Evolutionary conservation across 192 early-diverging fungal genomes (phyloP).

Genomic region (Diversispora eburnea): DNA sequence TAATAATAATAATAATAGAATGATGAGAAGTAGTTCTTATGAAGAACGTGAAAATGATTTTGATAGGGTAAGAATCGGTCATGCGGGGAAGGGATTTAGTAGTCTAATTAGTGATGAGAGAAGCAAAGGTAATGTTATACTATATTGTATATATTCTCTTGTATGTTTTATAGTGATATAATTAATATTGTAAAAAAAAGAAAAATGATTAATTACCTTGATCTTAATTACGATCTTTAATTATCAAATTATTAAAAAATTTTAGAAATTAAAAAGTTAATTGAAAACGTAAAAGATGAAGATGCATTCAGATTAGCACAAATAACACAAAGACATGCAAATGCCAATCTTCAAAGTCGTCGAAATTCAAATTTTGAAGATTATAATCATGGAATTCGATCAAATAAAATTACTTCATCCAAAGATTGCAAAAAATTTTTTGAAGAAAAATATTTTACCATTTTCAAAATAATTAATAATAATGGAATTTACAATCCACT

Average conservation of each 20-base stretch:
- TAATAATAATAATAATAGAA: neutral
- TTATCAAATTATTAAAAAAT: too few species aligned
- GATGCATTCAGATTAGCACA: constrained; percentile 10
- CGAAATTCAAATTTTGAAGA: too few species aligned
- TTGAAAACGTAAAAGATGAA: constrained; percentile 25
- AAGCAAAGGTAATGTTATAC: neutral
- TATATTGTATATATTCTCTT: neutral
- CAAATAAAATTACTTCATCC: constrained; percentile 8
- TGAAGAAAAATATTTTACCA: constrained; percentile 17
- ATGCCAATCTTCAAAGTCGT: neutral
- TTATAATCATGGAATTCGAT: neutral
- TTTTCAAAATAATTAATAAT: constrained; percentile 15
- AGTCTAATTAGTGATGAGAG: constrained; percentile 17
- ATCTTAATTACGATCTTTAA: neutral
- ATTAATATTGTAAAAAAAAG: neutral
- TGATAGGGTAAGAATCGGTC: constrained; percentile 19
- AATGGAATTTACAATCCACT: constrained; percentile 18
- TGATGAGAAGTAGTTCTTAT: neutral
- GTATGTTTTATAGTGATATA: too few species aligned
- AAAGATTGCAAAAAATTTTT: constrained; percentile 20
- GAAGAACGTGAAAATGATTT: constrained; percentile 20
- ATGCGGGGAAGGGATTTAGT: constrained; percentile 18
- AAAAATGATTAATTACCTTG: neutral
- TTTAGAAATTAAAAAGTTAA: constrained; percentile 8
- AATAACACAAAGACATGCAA: constrained; percentile 11